Base-by-base conservation (phyloP, 83 land plant species). In the Thuja plicata region DNA sequence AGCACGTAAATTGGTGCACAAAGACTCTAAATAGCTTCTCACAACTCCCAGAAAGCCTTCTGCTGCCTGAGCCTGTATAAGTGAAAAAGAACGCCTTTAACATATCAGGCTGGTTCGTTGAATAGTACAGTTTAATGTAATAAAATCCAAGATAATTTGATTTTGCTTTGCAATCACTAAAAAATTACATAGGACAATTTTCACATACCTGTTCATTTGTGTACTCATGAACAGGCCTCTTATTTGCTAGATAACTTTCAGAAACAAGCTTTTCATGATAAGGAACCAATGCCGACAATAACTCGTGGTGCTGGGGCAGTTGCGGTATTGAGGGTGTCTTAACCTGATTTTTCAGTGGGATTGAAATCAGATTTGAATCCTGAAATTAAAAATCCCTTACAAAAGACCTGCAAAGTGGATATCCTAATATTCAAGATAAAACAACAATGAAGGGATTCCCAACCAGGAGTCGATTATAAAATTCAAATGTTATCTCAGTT, bases 1-100 rank as follows among this genome's bases (percentile, higher is more conserved):
- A 38, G 99, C 93, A n/a, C 99, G 97, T 77, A 98, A 84, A 87
- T 96, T 94, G 50, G 89, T 93, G 91, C 99, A 98, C 76, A 98
- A 91, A 37, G 97, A 95, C 91, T 98, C 99, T 89, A 97, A 92
- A 83, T 98, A 97, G 37, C 94, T 91, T 88, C 97, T 91, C 43
- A 98, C 73, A 8, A 96, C 96, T 62, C 91, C 86, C 77, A 98
- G 86, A 89, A 98, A 98, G 70, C 97, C 97, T 87, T 94, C 98
- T 17, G 95, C 98, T 73, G 99, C 99, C 86, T 95, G 95, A 91
- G 91, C 92, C 99, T 97, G 92, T 40, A 35, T 11, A 83, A 7
- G 11, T 27, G 8, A 66, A 32, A 89, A 86, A 32, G 46, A 84
- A 84, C 17, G 2, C 15, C 46, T 30, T 84, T 27, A 41, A 30